phyloP scores from a whole-genome alignment of 352 stramenopile genomes.

The Pythium folliculosum region DNA sequence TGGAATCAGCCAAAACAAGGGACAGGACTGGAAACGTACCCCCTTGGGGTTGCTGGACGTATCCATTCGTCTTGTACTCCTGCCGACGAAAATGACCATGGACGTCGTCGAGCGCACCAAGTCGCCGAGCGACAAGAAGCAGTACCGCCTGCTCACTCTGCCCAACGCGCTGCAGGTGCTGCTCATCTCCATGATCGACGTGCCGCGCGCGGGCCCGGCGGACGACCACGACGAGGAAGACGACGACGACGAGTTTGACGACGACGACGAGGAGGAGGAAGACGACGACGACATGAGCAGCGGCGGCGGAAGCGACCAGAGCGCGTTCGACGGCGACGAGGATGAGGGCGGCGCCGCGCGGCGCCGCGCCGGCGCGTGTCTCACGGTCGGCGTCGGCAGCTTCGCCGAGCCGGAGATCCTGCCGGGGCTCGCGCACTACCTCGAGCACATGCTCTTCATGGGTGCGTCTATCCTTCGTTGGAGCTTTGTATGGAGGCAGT shows the following conservation, averaged over 20 bases:
- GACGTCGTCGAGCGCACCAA: conserved; percentile 36
- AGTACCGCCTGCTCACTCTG: conserved; percentile 53
- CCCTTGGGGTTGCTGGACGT: background rate
- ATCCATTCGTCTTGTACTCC: background rate
- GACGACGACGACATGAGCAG: conserved; percentile 24
- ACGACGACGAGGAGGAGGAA: conserved; percentile 31
- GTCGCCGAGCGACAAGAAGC: conserved; percentile 51
- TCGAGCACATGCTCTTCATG: conserved; percentile 98
- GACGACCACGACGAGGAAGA: conserved; percentile 28
- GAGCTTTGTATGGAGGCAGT: background rate
- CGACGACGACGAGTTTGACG: conserved; percentile 22
- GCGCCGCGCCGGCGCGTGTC: conserved; percentile 29
- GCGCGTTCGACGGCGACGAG: conserved; percentile 44
- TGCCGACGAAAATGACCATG: conserved; percentile 13
- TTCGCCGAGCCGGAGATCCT: conserved; percentile 36
- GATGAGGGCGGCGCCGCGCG: conserved; percentile 9
- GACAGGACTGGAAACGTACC: background rate
- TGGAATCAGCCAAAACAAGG: background rate
- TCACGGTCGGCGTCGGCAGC: conserved; percentile 39
- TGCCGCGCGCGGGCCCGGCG: conserved; percentile 3
- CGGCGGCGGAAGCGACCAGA: conserved; percentile 32
- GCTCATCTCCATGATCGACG: conserved; percentile 29
- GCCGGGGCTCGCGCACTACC: conserved; percentile 88
- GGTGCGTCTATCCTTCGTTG: conserved; percentile 47
- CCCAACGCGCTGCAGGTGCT: conserved; percentile 45